Evolutionary conservation across 208 protist genomes (phyloP).

Genomic region (Angomonas deanei): DNA sequence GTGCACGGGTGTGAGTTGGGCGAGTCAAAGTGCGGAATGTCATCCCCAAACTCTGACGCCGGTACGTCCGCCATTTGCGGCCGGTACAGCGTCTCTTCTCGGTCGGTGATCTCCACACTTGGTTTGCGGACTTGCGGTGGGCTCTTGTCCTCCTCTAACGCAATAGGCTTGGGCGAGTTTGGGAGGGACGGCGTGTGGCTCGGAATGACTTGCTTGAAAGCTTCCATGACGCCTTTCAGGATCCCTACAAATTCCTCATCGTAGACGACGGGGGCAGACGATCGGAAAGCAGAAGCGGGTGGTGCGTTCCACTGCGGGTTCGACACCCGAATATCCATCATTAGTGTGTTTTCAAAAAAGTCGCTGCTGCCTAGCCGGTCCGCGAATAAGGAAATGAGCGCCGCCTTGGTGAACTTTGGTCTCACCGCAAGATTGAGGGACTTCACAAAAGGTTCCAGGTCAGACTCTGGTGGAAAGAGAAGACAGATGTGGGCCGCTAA

Average conservation of each 20-base stretch:
- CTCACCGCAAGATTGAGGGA: background rate
- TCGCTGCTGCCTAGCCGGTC: constrained; percentile 38
- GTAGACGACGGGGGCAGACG: constrained; percentile 40
- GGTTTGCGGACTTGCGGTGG: background rate
- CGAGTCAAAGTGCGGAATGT: background rate
- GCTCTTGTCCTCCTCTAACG: no score
- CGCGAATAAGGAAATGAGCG: constrained; percentile 41
- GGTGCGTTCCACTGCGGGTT: constrained; percentile 55
- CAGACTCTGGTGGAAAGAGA: background rate
- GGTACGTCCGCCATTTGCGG: background rate
- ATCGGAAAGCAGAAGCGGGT: constrained; percentile 33
- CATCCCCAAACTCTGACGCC: no score
- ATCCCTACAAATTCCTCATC: constrained; percentile 27
- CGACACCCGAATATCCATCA: constrained; percentile 68
- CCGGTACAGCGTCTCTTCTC: background rate
- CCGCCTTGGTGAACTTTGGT: constrained; percentile 1
- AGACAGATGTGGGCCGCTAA: constrained; percentile 49
- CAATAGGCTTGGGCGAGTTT: no score
- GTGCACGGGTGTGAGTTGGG: background rate
- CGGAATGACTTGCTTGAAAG: constrained; percentile 19
- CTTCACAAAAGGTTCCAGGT: background rate
- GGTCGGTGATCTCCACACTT: background rate
- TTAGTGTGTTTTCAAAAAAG: constrained; percentile 51
- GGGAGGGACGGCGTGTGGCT: background rate
- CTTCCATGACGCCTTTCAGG: constrained; percentile 22